Evolutionary conservation across 176 grass and related monocot species (phyloP).

Genomic region (Tuctoria greenei): DNA sequence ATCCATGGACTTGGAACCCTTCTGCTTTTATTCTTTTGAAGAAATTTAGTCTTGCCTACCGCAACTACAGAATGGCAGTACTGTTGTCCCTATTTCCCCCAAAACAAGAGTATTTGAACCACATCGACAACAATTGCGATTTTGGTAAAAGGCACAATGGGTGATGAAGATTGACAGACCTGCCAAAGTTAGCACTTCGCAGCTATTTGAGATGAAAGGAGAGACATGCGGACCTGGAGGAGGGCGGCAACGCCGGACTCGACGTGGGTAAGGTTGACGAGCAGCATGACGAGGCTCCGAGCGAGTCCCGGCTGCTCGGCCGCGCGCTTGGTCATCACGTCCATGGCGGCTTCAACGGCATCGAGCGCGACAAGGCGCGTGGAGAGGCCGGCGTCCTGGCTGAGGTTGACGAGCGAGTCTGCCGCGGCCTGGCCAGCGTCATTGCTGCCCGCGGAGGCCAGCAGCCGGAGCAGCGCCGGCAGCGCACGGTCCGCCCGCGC

Average conservation of each 20-base stretch:
- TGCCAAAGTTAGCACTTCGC: background rate
- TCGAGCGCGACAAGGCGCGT: constrained; percentile 56
- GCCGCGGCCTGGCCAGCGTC: constrained; percentile 56
- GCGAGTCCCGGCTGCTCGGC: constrained; percentile 46
- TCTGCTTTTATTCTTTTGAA: background rate
- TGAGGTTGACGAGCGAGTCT: constrained; percentile 88
- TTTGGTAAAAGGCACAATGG: background rate
- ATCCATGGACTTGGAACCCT: background rate
- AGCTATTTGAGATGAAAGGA: background rate
- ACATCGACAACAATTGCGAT: background rate
- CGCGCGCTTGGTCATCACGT: constrained; percentile 56
- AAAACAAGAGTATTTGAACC: background rate
- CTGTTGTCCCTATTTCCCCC: background rate
- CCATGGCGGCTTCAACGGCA: constrained; percentile 56
- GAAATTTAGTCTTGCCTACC: background rate
- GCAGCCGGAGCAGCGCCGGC: constrained; percentile 52
- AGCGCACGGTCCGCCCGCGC: constrained; percentile 50
- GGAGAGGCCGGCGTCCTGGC: constrained; percentile 58
- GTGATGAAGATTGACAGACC: background rate
- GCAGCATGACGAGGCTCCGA: constrained; percentile 79
- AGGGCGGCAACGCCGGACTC: constrained; percentile 63
- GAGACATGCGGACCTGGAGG: constrained; percentile 45
- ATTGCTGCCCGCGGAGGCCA: constrained; percentile 39
- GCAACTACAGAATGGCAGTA: background rate
- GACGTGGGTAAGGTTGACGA: constrained; percentile 84